Base-by-base conservation (phyloP, 495 filamentous ascomycete species). In the Penicillium ochrochloron region DNA sequence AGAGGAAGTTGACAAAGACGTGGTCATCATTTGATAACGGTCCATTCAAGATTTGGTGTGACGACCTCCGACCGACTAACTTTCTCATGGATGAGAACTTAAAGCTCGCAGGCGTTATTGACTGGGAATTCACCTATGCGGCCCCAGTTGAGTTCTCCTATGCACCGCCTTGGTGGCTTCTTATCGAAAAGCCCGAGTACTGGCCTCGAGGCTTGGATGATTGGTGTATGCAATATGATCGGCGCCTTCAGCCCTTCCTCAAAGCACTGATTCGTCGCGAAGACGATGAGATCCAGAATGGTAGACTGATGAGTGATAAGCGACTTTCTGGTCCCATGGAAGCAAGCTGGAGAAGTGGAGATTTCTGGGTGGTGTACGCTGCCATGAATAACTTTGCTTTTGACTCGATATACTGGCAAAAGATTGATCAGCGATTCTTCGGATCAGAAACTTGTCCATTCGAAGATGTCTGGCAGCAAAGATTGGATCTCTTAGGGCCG, bases 211-310 rank as follows among this genome's bases (percentile, higher is more conserved):
- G 66, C 59, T 46, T 71, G 27, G 71, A 74, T 5, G 59, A 66
- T 27, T 74, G 71, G 68, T 60, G 41, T 17, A 58, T 8, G 6
- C 23, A 62, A 44, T 74, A 65, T 57, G 70, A 71, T 3, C 12
- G 51, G 27, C 39, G 51, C 0, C 70, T 73, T 0, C 12, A 63
- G n/a, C 67, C 63, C 5, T 70, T 71, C 41, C 62, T 73, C 0
- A 34, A 42, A 27, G 71, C 56, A 8, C 61, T 74, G 60, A 39
- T 5, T 4, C 9, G 53, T 7, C 35, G 41, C n/a, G 69, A 72
- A 59, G 62, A 72, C 25, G 35, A 41, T 5, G 59, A 23, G 9
- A 35, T 21, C 4, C 3, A 21, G 33, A 41, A 35, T 21, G n/a
- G 17, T 25, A 10, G 46, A 48, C 15, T 25, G 29, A 15, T 25